Conservation (phyloP, 805 yeast genomes). For the Ogataea pini region DNA sequence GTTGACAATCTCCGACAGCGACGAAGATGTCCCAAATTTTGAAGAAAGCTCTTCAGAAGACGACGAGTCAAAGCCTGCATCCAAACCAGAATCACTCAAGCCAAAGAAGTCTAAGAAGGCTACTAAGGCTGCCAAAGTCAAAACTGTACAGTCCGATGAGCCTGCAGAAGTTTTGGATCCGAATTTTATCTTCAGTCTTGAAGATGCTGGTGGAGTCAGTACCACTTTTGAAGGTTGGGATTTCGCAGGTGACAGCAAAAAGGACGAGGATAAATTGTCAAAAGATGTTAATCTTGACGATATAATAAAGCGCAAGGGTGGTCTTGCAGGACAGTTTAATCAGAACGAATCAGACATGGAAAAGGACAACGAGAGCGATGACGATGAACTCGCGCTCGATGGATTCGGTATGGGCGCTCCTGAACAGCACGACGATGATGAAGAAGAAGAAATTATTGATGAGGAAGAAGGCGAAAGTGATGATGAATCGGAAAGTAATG, state of each 20-base stretch:
- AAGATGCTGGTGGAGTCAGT: conserved; percentile 41
- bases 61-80: conserved; percentile 21
- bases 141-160: conserved; percentile 33
- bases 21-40: conserved; percentile 54
- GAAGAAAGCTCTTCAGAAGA: conserved; percentile 45
- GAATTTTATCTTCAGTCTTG: conserved; percentile 68
- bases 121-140: conserved; percentile 21
- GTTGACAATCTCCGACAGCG: conserved; percentile 76
- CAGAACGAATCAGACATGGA: conserved; percentile 38
- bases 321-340: conserved; percentile 39
- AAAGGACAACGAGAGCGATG: conserved; percentile 38
- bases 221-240: conserved; percentile 79
- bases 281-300: conserved; percentile 84
- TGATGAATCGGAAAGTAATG: conserved; percentile 37
- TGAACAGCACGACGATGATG: conserved; percentile 32
- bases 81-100: not conserved
- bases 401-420: conserved; percentile 42
- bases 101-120: conserved; percentile 32
- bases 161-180: conserved; percentile 65
- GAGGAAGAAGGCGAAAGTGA: conserved; percentile 37
- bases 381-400: conserved; percentile 43
- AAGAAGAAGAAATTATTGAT: conserved; percentile 26
- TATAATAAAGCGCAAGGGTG: conserved; percentile 85
- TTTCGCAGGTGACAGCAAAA: conserved; percentile 54
- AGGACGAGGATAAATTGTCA: conserved; percentile 25